These are phyloP conservation scores for Xylariomycetidae sp. DNA, from an alignment of 2,329 filamentous ascomycete genomes.

Conservation along the genomic window DNA sequence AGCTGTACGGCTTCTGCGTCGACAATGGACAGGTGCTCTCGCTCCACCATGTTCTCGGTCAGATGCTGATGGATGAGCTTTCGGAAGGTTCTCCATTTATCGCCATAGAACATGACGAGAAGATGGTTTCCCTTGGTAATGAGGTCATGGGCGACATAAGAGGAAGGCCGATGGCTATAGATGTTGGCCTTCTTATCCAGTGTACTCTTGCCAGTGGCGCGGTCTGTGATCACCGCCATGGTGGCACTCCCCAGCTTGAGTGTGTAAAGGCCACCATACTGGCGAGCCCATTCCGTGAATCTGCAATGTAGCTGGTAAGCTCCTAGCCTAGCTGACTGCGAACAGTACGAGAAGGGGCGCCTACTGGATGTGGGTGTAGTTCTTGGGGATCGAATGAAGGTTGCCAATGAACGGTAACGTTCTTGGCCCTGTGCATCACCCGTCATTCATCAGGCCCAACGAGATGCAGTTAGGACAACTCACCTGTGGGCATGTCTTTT, in stretches of 20 bases:
- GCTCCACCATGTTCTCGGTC: conserved; percentile 37
- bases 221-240: conserved; percentile 4
- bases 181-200: conserved; percentile 6
- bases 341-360: too few species aligned
- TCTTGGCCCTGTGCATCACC: conserved; percentile 5
- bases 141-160: conserved; percentile 35
- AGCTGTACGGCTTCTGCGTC: conserved; percentile 44
- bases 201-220: conserved; percentile 2
- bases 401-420: conserved; percentile 6
- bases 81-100: conserved; percentile 37
- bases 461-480: not conserved
- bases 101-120: conserved; percentile 37
- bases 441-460: too few species aligned
- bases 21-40: conserved; percentile 33
- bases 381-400: conserved; percentile 6
- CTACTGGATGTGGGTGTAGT: conserved; percentile 5
- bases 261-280: conserved; percentile 6
- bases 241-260: conserved; percentile 6
- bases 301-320: not conserved
- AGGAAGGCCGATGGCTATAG: conserved; percentile 36
- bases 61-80: conserved; percentile 39
- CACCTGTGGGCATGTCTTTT: conserved; percentile 9
- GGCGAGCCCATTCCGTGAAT: conserved; percentile 6
- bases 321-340: too few species aligned
- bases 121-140: conserved; percentile 39